Conservation (phyloP, 495 filamentous ascomycete genomes). For the Penicillium malachiteum region DNA sequence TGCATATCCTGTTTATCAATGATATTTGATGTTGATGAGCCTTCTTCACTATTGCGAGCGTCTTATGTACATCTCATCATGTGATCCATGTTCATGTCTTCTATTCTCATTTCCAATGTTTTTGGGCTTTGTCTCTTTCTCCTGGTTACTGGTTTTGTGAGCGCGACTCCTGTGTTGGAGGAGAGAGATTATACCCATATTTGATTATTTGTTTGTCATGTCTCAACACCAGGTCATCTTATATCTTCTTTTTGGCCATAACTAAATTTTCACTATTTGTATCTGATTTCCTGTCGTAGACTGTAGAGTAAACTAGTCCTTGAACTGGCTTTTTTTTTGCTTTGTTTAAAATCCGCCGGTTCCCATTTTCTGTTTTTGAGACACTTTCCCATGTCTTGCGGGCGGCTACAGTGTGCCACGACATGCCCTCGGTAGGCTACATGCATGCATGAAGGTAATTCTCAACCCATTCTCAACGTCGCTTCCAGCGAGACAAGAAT, state of each 20-base stretch:
- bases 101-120: not conserved
- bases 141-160: slow-evolving; percentile 14
- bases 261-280: slow-evolving; percentile 8
- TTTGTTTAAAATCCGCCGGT: too few relatives aligned
- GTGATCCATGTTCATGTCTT: slow-evolving; percentile 5
- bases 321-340: too few relatives aligned
- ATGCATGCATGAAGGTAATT: too few relatives aligned
- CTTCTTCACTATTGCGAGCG: slow-evolving; percentile 1
- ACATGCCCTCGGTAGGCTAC: too few relatives aligned
- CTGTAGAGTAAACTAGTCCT: too few relatives aligned
- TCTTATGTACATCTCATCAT: slow-evolving; percentile 12
- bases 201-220: slow-evolving; percentile 24
- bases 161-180: slow-evolving; percentile 18
- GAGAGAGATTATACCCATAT: slow-evolving; percentile 32
- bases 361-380: too few relatives aligned
- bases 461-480: too few relatives aligned
- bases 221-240: slow-evolving; percentile 28
- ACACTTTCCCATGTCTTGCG: too few relatives aligned
- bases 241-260: slow-evolving; percentile 20
- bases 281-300: not conserved
- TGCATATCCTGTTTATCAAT: slow-evolving; percentile 6
- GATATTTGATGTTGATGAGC: slow-evolving; percentile 3
- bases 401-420: too few relatives aligned
- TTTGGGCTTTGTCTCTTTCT: slow-evolving; percentile 24
- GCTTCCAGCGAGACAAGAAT: too few relatives aligned